Conservation (phyloP, 2,329 filamentous ascomycete genomes). For the Thermothelomyces thermophilus region DNA sequence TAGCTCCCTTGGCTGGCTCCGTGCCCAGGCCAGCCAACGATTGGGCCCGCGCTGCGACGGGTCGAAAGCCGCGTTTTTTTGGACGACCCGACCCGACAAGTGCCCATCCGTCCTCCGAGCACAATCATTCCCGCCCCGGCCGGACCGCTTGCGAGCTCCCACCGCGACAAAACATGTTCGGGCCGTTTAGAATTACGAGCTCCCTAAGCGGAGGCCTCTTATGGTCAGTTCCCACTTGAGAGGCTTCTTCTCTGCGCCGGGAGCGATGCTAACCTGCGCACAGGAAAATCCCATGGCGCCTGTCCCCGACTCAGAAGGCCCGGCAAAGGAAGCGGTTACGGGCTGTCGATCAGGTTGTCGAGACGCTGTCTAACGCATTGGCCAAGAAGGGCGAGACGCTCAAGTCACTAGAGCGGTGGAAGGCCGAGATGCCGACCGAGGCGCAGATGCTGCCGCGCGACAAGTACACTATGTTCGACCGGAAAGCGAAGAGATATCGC, state of each 20-base stretch:
- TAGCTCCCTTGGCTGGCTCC: too few relatives aligned
- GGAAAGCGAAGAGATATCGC: constrained; percentile 89
- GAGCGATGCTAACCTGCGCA: constrained; percentile 7
- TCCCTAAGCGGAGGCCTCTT: constrained; percentile 73
- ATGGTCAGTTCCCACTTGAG: constrained; percentile 51
- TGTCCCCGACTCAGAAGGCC: constrained; percentile 85
- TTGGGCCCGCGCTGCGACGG: constrained; percentile 12
- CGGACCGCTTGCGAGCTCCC: constrained; percentile 7
- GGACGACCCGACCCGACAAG: constrained; percentile 5
- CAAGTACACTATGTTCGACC: constrained; percentile 97
- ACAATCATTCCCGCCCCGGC: neutral
- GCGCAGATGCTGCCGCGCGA: constrained; percentile 91
- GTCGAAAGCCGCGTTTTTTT: constrained; percentile 19
- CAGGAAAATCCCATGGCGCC: constrained; percentile 93
- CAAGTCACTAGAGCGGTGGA: constrained; percentile 83
- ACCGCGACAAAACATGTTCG: constrained; percentile 60
- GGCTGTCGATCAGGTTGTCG: constrained; percentile 80
- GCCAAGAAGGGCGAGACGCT: constrained; percentile 63
- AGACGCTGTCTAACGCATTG: constrained; percentile 72
- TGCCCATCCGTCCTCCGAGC: constrained; percentile 6
- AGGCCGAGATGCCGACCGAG: constrained; percentile 91
- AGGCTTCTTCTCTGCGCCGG: neutral
- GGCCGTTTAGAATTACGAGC: constrained; percentile 72
- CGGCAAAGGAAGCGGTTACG: constrained; percentile 78
- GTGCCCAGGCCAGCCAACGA: neutral